Base-by-base conservation (phyloP, 2,329 filamentous ascomycete species). In the Aspergillus terreus region DNA sequence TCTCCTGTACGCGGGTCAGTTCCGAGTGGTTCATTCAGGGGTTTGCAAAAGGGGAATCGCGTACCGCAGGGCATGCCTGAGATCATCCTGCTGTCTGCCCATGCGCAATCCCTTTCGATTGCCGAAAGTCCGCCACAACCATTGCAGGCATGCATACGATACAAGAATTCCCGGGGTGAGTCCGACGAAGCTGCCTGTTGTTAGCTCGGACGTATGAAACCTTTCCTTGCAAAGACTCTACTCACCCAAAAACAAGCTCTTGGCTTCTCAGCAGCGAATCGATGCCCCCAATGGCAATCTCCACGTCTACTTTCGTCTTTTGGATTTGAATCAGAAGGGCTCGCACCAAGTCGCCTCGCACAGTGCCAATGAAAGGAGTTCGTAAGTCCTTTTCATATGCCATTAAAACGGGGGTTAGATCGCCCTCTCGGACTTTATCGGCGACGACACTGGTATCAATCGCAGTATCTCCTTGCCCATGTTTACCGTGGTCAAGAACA, bases 271-370 rank as follows among this genome's bases (percentile, higher is more conserved):
- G 80, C 30, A 99, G 81, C 32, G 90, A 84, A 76, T 99, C 92
- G 58, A 99, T 99, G 15, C 94, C 94, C 53, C 88, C 90, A 75
- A 99, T 92, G 12, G 94, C 94, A 55, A 97, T 86, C 71, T 99
- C 94, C 11, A 99, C 85, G 65, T 99, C 94, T 7, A 99, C 94
- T 76, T 99, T 99, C 19, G 94, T 97, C 79, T 99, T 99, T 66
- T 99, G 94, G 35, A 99, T 86, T 67, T 99, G 94, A 50, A 99
- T 97, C 42, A 99, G 78, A 25, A 99, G 82, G 4, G 92, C 91
- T 47, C 92, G 86, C 33, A 97, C 82, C 25, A 99, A 79, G 63
- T 97, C 92, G 10, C 94, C 94, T 27, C 84, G 82, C 15, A 99
- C 73, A 0, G 92, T 89, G 6, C 92, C 92, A 49, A 85, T 78